Percentiles rank a stretch among this genome's conserved stretches.
Evolutionary conservation across 768 basidiomycete species (phyloP).

Genomic region (Pleurotus sapidus): DNA sequence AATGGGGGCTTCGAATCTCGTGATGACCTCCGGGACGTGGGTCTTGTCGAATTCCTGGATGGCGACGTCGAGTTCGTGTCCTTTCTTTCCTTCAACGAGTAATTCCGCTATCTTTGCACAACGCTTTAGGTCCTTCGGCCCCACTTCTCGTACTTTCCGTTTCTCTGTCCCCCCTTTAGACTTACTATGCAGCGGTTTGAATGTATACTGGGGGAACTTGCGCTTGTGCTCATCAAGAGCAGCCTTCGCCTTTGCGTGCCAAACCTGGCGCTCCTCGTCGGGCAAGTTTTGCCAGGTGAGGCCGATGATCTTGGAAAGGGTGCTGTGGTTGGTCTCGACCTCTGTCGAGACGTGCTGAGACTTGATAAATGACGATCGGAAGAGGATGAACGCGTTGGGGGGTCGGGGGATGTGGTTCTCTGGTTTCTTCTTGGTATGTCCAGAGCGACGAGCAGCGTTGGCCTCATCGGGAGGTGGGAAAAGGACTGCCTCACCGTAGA

Average conservation of each 20-base stretch:
- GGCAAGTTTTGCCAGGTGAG: conserved; percentile 80
- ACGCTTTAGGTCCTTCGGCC: conserved; percentile 59
- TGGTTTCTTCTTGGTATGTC: conserved; percentile 68
- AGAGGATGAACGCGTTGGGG: conserved; percentile 85
- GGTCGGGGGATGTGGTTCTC: conserved; percentile 80
- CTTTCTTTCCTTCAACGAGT: conserved; percentile 53
- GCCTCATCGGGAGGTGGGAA: conserved; percentile 49
- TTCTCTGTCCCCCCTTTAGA: conserved; percentile 41
- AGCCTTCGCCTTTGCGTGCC: conserved; percentile 74
- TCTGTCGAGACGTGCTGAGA: conserved; percentile 71
- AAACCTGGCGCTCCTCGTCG: conserved; percentile 70
- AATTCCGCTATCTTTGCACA: conserved; percentile 68
- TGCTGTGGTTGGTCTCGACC: conserved; percentile 81
- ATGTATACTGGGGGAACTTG: conserved; percentile 74
- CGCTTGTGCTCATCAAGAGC: conserved; percentile 74
- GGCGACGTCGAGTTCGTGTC: conserved; percentile 52
- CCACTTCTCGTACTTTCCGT: conserved; percentile 59
- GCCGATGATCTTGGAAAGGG: conserved; percentile 82
- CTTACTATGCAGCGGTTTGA: conserved; percentile 57
- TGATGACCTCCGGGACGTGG: conserved; percentile 58
- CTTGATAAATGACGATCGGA: conserved; percentile 82
- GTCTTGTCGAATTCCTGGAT: conserved; percentile 53
- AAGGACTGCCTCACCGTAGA: conserved; percentile 39
- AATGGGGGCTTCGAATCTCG: conserved; percentile 71
- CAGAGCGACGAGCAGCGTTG: conserved; percentile 38